Percentiles rank a stretch among this genome's conserved stretches.
phyloP scores from a whole-genome alignment of 1,284 basidiomycete species.

The Ganoderma lingzhi region DNA sequence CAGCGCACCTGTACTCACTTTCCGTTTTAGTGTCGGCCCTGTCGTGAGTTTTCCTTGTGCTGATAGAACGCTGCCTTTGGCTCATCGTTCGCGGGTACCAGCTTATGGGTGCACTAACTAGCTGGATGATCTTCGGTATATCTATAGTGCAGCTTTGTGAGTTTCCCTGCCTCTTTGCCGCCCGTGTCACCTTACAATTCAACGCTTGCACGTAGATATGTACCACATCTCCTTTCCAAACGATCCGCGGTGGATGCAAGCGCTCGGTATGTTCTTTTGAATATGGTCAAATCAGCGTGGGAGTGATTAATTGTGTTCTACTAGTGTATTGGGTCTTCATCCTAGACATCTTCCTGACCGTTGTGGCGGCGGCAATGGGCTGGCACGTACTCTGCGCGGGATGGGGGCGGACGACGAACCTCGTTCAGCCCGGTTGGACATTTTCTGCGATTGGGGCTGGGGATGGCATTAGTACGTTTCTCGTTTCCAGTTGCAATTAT shows the following conservation, averaged over 20 bases:
- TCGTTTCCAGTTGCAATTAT: neutral
- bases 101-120: constrained; percentile 14
- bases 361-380: constrained; percentile 17
- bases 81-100: neutral
- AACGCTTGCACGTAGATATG: constrained; percentile 5
- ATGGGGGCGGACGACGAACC: constrained; percentile 17
- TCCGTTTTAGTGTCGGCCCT: constrained; percentile 13
- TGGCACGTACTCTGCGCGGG: constrained; percentile 25
- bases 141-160: constrained; percentile 18
- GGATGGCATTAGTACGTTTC: constrained; percentile 20
- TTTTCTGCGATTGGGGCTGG: constrained; percentile 20
- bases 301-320: neutral
- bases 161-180: neutral
- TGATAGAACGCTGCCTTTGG: neutral
- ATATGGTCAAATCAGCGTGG: too few relatives aligned
- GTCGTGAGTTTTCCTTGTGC: neutral
- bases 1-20: neutral
- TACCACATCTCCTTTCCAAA: constrained; percentile 21
- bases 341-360: constrained; percentile 26
- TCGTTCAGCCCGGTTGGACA: constrained; percentile 27
- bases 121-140: constrained; percentile 21
- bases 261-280: constrained; percentile 14
- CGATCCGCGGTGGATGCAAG: constrained; percentile 11
- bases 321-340: constrained; percentile 28
- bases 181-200: neutral